A percentile compares a stretch with the other conserved stretches of the same genome.
Evolutionary conservation across 257 asterid genomes (phyloP).

Genomic region (Galeopsis tetrahit): DNA sequence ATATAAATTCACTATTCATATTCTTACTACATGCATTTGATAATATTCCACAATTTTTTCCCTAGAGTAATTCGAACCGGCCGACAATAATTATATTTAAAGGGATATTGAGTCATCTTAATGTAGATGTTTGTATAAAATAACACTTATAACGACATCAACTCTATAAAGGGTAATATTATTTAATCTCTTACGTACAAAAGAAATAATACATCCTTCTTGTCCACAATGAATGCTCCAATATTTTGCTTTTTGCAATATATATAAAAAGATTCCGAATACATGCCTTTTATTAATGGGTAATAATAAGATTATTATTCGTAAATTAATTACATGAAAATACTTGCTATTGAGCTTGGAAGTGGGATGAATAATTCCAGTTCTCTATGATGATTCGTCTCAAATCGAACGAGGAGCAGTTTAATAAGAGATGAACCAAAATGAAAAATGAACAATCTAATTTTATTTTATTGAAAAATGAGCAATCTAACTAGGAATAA

Average conservation of each 20-base stretch:
- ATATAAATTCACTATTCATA: too few species aligned
- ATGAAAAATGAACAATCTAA: too few species aligned
- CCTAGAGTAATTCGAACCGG: not conserved
- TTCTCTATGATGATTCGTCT: too few species aligned
- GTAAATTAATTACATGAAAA: too few species aligned
- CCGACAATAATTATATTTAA: not conserved
- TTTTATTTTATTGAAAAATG: too few species aligned
- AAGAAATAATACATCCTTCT: conserved; percentile 4
- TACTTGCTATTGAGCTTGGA: too few species aligned
- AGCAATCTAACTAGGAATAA: too few species aligned
- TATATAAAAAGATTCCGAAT: conserved; percentile 15
- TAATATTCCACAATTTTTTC: not conserved
- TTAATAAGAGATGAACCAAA: too few species aligned
- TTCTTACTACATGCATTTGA: too few species aligned
- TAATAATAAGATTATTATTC: too few species aligned
- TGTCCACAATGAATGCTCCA: conserved; percentile 28
- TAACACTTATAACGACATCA: not conserved
- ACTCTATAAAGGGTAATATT: not conserved
- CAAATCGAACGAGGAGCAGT: too few species aligned
- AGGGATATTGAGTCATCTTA: not conserved
- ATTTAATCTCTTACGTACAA: not conserved
- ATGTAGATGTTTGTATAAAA: not conserved
- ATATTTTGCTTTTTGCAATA: conserved; percentile 10
- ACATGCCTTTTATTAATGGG: not conserved
- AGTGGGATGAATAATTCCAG: too few species aligned